phyloP scores from a whole-genome alignment of 257 asterid genomes.

The Linderniella brevidens region DNA sequence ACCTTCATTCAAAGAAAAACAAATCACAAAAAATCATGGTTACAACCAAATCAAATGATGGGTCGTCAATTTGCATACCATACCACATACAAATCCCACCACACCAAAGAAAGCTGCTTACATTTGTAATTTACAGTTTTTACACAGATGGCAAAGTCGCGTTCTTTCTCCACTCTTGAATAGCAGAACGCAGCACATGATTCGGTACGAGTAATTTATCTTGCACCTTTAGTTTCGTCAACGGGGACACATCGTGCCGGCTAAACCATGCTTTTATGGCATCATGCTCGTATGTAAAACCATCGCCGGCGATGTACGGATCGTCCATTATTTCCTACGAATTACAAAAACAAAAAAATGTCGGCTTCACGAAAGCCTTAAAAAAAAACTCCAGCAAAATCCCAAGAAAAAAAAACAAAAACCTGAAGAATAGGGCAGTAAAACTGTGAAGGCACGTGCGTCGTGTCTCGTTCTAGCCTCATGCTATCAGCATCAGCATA shows the following conservation, averaged over 20 bases:
- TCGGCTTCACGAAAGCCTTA: not conserved
- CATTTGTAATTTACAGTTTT: no score
- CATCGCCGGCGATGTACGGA: slow-evolving; percentile 83
- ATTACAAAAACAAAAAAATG: no score
- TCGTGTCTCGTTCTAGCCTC: slow-evolving; percentile 13
- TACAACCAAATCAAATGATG: no score
- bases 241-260: slow-evolving; percentile 45
- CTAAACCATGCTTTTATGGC: slow-evolving; percentile 65
- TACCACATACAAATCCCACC: no score
- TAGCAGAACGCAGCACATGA: slow-evolving; percentile 46
- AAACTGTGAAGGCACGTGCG: slow-evolving; percentile 41
- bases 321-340: slow-evolving; percentile 80
- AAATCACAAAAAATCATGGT: no score
- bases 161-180: slow-evolving; percentile 44
- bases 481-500: slow-evolving; percentile 32
- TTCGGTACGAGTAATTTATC: slow-evolving; percentile 54
- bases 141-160: no score
- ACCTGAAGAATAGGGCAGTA: slow-evolving; percentile 89
- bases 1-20: no score
- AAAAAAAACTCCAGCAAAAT: not conserved
- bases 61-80: no score
- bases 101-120: no score
- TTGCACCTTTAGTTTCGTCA: slow-evolving; percentile 37
- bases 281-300: slow-evolving; percentile 63
- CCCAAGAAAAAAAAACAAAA: no score